These are phyloP conservation scores for Astraeus odoratus DNA, from an alignment of 768 basidiomycete species.

Conservation along the genomic window DNA sequence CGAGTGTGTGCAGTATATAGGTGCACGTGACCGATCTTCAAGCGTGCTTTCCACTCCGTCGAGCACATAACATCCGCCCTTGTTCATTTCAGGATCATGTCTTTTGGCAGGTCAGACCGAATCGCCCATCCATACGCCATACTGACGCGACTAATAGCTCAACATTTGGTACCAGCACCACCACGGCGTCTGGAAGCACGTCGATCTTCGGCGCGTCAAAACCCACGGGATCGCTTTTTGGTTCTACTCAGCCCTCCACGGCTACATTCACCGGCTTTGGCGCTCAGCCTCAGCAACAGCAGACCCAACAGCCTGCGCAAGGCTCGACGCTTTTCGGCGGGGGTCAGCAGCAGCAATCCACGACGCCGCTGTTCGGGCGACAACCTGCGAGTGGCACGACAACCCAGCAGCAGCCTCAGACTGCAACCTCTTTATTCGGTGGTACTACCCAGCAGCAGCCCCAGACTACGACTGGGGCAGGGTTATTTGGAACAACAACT, in stretches of 20 bases:
- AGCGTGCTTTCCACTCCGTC: not conserved
- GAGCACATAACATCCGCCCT: too few relatives aligned
- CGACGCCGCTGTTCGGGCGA: constrained; percentile 31
- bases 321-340: constrained; percentile 16
- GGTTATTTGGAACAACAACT: not conserved
- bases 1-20: not conserved
- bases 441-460: not conserved
- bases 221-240: constrained; percentile 33
- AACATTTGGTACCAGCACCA: constrained; percentile 34
- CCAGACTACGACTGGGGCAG: not conserved
- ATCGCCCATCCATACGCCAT: not conserved
- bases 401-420: not conserved
- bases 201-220: constrained; percentile 28
- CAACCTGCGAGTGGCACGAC: not conserved
- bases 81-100: too few relatives aligned
- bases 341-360: constrained; percentile 20
- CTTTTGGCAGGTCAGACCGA: constrained; percentile 16
- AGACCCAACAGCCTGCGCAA: constrained; percentile 19
- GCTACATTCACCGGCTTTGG: constrained; percentile 20
- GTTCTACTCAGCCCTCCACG: constrained; percentile 24
- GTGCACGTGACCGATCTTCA: not conserved
- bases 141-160: constrained; percentile 13
- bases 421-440: constrained; percentile 19
- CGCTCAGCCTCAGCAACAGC: constrained; percentile 12
- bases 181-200: constrained; percentile 16